Evolutionary conservation across 345 rosid species (phyloP).

Genomic region (Gossypium australe): DNA sequence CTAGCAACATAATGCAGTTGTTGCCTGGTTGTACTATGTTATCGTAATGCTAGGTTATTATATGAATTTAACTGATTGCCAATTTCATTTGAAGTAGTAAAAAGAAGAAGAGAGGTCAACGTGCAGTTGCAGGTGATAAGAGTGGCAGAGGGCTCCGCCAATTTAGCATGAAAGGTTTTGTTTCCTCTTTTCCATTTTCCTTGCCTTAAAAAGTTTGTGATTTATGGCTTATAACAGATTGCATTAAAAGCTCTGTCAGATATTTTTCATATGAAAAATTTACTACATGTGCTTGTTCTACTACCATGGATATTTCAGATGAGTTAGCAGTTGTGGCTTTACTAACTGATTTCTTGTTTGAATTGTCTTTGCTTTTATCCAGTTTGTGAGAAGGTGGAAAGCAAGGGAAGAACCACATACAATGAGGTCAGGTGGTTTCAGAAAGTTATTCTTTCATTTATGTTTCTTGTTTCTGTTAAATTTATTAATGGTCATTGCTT

Average conservation of each 20-base stretch:
- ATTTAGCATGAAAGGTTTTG: conserved; percentile 95
- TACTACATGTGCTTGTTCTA: neutral
- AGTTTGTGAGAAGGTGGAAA: conserved; percentile 99
- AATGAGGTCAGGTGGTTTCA: conserved; percentile 73
- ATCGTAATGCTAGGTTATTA: neutral
- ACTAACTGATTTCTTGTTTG: conserved; percentile 8
- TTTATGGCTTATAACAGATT: neutral
- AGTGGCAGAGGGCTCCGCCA: conserved; percentile 98
- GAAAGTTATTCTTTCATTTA: conserved; percentile 6
- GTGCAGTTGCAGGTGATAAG: conserved; percentile 85
- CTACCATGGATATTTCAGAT: neutral
- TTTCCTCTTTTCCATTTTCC: neutral
- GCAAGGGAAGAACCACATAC: conserved; percentile 96
- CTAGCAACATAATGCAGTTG: neutral
- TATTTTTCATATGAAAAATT: conserved; percentile 4
- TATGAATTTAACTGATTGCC: conserved; percentile 4
- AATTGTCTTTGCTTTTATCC: conserved; percentile 19
- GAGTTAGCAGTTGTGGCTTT: neutral
- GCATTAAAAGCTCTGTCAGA: neutral
- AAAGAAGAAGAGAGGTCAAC: conserved; percentile 93
- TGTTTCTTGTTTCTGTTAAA: conserved; percentile 1
- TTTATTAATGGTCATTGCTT: neutral
- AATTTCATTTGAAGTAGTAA: conserved; percentile 39
- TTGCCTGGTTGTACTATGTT: neutral
- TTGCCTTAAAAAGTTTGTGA: neutral